Conservation (phyloP, 371 early-diverging fungal genomes). For the Haplosporangium sp. region DNA sequence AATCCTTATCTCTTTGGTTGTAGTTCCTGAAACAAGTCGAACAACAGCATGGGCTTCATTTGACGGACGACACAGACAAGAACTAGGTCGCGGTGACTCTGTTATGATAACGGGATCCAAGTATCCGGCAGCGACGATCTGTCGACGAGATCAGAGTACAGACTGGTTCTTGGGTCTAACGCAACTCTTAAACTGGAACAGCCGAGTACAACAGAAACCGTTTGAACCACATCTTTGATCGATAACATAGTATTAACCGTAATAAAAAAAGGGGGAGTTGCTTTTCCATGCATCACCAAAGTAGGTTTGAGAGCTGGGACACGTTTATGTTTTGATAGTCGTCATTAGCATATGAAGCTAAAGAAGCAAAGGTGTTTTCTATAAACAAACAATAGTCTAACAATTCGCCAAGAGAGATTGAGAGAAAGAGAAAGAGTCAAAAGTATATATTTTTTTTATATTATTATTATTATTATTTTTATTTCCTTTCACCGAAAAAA, state of each 20-base stretch:
- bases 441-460: background rate
- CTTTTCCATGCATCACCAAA: too few relatives aligned
- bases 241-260: background rate
- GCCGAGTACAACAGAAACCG: conserved; percentile 45
- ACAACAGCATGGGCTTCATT: conserved; percentile 66
- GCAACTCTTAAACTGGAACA: conserved; percentile 62
- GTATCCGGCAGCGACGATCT: conserved; percentile 71
- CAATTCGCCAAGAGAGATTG: too few relatives aligned
- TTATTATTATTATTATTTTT: background rate
- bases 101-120: conserved; percentile 65
- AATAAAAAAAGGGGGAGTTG: too few relatives aligned
- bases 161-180: conserved; percentile 62
- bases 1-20: background rate
- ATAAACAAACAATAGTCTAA: background rate
- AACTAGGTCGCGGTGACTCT: conserved; percentile 66
- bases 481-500: background rate
- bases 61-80: conserved; percentile 69
- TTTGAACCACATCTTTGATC: conserved; percentile 35
- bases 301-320: background rate
- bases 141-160: conserved; percentile 62
- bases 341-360: conserved; percentile 4
- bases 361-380: background rate
- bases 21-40: conserved; percentile 50
- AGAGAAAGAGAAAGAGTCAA: too few relatives aligned
- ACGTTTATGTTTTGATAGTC: background rate